Evolutionary conservation across 2,329 filamentous ascomycete genomes (phyloP).

Genomic region (Pseudomassariella vexata): DNA sequence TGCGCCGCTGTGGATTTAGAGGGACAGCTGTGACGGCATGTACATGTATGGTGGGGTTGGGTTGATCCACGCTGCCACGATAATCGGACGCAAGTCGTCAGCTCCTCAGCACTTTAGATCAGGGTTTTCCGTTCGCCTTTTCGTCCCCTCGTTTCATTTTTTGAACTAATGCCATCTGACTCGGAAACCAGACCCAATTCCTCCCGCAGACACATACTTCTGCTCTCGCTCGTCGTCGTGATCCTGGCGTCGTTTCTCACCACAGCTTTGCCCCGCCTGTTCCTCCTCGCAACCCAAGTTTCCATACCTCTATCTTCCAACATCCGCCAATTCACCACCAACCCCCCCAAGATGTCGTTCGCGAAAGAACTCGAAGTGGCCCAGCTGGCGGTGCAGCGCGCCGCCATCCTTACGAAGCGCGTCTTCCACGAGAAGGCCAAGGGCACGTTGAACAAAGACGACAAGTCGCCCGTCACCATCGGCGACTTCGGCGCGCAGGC

Average conservation of each 20-base stretch:
- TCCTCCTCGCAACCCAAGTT: neutral
- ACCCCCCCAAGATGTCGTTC: conserved; percentile 41
- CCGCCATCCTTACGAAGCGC: conserved; percentile 66
- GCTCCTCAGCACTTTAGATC: too few species aligned
- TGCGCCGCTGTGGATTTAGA: too few species aligned
- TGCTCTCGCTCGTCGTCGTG: conserved; percentile 17
- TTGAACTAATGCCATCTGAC: too few species aligned
- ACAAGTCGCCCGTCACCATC: conserved; percentile 94
- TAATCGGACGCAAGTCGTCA: too few species aligned
- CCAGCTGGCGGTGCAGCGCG: conserved; percentile 70
- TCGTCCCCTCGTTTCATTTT: too few species aligned
- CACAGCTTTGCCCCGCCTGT: conserved; percentile 23
- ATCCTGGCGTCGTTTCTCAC: conserved; percentile 21
- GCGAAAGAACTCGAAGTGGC: conserved; percentile 66
- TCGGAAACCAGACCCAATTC: neutral
- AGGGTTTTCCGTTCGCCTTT: too few species aligned
- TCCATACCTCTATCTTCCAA: neutral
- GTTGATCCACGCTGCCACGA: too few species aligned
- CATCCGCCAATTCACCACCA: conserved; percentile 4
- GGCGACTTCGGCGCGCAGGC: conserved; percentile 98
- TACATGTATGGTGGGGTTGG: too few species aligned
- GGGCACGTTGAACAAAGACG: conserved; percentile 88
- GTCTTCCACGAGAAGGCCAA: conserved; percentile 88
- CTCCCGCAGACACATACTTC: conserved; percentile 11
- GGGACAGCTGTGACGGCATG: too few species aligned